Evolutionary conservation across 2,329 filamentous ascomycete species (phyloP).

Genomic region (Massarina eburnea): DNA sequence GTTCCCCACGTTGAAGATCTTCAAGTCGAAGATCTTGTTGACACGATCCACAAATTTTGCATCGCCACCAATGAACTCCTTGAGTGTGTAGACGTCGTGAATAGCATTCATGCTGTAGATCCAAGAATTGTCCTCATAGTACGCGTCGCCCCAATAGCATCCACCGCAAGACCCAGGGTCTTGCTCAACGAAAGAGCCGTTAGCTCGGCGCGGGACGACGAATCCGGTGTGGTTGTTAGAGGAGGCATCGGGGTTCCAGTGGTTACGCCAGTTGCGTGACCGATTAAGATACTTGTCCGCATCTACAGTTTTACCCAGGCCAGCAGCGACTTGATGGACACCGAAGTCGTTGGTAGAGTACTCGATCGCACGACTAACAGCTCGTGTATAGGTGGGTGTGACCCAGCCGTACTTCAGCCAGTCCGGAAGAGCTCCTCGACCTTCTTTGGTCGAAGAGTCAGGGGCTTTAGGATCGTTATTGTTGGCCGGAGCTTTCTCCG

Average conservation of each 20-base stretch:
- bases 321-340: slow-evolving; percentile 64
- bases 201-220: slow-evolving; percentile 60
- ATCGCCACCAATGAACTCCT: slow-evolving; percentile 58
- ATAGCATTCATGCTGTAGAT: slow-evolving; percentile 70
- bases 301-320: slow-evolving; percentile 55
- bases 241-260: slow-evolving; percentile 64
- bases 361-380: slow-evolving; percentile 66
- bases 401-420: slow-evolving; percentile 68
- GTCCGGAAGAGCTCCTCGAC: slow-evolving; percentile 68
- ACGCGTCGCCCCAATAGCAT: slow-evolving; percentile 67
- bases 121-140: slow-evolving; percentile 64
- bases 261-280: slow-evolving; percentile 70
- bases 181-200: slow-evolving; percentile 52
- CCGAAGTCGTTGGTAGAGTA: slow-evolving; percentile 71
- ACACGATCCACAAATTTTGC: slow-evolving; percentile 59
- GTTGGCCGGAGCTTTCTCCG: slow-evolving; percentile 63
- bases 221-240: slow-evolving; percentile 67
- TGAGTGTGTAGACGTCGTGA: slow-evolving; percentile 62
- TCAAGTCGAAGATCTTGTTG: slow-evolving; percentile 59
- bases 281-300: slow-evolving; percentile 62
- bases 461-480: slow-evolving; percentile 58
- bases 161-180: slow-evolving; percentile 59
- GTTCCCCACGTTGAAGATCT: slow-evolving; percentile 67
- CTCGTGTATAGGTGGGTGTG: slow-evolving; percentile 62
- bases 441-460: slow-evolving; percentile 66